These are phyloP conservation scores for Sporisorium iseilematis-ciliati DNA, from an alignment of 1,284 basidiomycete genomes.

Conservation along the genomic window DNA sequence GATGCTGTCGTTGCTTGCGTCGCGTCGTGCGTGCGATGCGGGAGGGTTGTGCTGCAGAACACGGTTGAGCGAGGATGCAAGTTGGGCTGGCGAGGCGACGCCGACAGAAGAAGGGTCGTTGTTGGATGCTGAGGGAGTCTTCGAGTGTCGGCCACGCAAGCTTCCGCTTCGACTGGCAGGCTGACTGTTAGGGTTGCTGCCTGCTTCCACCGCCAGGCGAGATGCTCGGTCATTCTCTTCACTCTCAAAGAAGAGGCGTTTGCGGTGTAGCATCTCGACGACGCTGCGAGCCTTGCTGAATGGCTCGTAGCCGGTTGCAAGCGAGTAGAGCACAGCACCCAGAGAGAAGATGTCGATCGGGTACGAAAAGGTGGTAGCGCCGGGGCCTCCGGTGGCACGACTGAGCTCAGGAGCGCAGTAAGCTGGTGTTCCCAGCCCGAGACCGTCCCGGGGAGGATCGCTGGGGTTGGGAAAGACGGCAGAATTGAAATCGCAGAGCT, in stretches of 20 bases:
- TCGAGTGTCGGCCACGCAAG: conserved; percentile 37
- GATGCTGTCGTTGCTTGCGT: conserved; percentile 57
- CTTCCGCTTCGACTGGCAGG: conserved; percentile 46
- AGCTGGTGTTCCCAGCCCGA: conserved; percentile 66
- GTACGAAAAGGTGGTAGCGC: conserved; percentile 52
- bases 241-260: conserved; percentile 62
- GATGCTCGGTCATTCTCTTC: conserved; percentile 65
- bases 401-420: conserved; percentile 67
- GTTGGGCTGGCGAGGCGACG: conserved; percentile 19
- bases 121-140: not conserved
- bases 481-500: conserved; percentile 68
- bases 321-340: conserved; percentile 65
- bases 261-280: conserved; percentile 66
- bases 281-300: conserved; percentile 60
- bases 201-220: conserved; percentile 49
- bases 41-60: conserved; percentile 14
- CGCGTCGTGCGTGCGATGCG: conserved; percentile 11
- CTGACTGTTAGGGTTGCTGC: conserved; percentile 41
- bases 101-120: conserved; percentile 3
- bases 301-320: conserved; percentile 64
- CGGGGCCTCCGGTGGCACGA: conserved; percentile 40
- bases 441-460: conserved; percentile 58
- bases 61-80: conserved; percentile 22
- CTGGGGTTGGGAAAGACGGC: conserved; percentile 64
- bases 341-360: conserved; percentile 65